Conservation (phyloP, 805 yeast species). For the Kregervanrija pseudodelftensis region DNA sequence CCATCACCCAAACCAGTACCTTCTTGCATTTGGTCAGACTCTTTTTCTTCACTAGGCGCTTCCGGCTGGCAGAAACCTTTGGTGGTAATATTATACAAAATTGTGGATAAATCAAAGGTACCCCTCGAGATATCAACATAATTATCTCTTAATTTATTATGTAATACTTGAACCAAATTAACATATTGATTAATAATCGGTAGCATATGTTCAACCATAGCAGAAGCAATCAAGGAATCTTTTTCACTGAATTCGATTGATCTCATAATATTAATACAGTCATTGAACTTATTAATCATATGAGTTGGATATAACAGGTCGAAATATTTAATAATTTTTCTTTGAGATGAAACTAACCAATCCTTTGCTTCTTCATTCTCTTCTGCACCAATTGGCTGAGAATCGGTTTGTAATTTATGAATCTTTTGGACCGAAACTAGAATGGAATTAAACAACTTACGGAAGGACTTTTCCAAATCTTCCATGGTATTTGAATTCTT, state of each 20-base stretch:
- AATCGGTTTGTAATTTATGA: constrained; percentile 30
- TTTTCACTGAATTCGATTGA: constrained; percentile 30
- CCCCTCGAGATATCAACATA: constrained; percentile 55
- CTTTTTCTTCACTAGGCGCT: constrained; percentile 58
- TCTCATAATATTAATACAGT: constrained; percentile 29
- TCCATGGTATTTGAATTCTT: constrained; percentile 20
- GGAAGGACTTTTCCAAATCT: constrained; percentile 41
- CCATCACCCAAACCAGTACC: constrained; percentile 91
- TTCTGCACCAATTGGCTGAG: constrained; percentile 31
- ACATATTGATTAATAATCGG: constrained; percentile 61
- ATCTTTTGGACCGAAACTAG: constrained; percentile 63
- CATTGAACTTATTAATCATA: constrained; percentile 10
- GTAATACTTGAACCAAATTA: constrained; percentile 37
- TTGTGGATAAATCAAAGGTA: constrained; percentile 47
- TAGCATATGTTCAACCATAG: constrained; percentile 46
- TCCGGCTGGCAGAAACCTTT: constrained; percentile 93
- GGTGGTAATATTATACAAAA: constrained; percentile 55
- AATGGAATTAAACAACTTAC: constrained; percentile 49
- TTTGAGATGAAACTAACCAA: constrained; percentile 56
- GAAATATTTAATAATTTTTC: constrained; percentile 33
- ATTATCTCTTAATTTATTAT: constrained; percentile 37
- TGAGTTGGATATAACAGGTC: constrained; percentile 27
- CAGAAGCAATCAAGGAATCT: constrained; percentile 34
- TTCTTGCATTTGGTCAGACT: constrained; percentile 55
- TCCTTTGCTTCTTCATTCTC: constrained; percentile 19